Base-by-base conservation (phyloP, 2,329 filamentous ascomycete species). In the Colletotrichum orchidophilum region DNA sequence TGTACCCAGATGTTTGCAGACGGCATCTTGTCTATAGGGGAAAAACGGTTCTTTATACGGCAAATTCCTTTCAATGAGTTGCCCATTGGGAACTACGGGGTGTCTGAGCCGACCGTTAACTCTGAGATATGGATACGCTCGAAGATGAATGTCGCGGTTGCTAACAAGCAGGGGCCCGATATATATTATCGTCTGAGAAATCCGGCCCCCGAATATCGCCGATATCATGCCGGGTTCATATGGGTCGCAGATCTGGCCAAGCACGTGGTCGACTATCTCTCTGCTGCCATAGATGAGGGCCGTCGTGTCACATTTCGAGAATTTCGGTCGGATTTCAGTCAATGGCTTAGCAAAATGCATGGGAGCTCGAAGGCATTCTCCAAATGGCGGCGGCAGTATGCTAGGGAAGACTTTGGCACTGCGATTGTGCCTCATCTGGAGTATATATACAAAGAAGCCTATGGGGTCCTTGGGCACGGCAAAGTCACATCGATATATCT, bases 171-270 rank as follows among this genome's bases (percentile, higher is more conserved):
- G 3, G 12, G 31, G 5, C n/a, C 76, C 18, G 72, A 78, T 15
- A 78, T 94, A 0, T 96, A 91, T 83, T 96, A 95, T 76, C 85
- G 85, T 11, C 79, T 97, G 0, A 77, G 78, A 2, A 78, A 63
- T 0, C 92, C 94, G 0, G 83, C 89, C 0, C 31, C 73, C 0
- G 89, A 91, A 46, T 97, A 96, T 75, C 73, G 71, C 12, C 81
- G 89, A 2, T 95, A 91, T 75, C 87, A 91, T 70, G 59, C 80
- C 0, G 85, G 88, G 0, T 96, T 94, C 72, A 70, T 91, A 0
- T 96, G 93, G 93, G 80, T 95, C 1, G 91, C 90, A 0, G 86
- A 92, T 63, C 82, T 96, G 0, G 85, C 88, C 0, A 96, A 95
- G 76, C 90, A 94, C 75, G 86, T 93, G 27, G 84, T 95, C 1